Evolutionary conservation across 2,329 filamentous ascomycete genomes (phyloP), one percentile per base, ranked within the genome.

Genomic region (Amauroascus niger): DNA sequence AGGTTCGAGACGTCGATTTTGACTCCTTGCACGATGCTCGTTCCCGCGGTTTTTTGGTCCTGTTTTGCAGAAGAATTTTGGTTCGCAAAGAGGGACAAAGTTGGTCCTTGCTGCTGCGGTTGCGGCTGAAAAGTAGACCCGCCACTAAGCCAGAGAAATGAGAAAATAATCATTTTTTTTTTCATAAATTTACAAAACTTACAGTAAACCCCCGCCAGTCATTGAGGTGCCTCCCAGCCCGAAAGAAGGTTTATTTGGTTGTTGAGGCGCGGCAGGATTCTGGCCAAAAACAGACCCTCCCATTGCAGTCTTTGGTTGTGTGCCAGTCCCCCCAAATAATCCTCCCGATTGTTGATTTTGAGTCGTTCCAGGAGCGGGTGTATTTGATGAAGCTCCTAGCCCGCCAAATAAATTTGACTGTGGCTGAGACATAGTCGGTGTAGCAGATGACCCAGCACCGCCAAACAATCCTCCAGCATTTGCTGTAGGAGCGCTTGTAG

Each of bases 1-100:
- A 97, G 76, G 65, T 87, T 87, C 61, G 80, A 80, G 50, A 87
- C 71, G 68, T 93, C 87, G 62, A 95, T 86, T 63, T 86, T 84
- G 16, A 88, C 85, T 16, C 86, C 87, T 0, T 84, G 82, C 14
- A 83, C 77, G 13, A 72, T 67, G 2, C 64, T 67, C 3, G 60
- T 61, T 7, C 60, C 57, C 24, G 64, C 58, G 7, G 66, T 63
- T 59, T 62, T 68, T 56, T 67, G 65, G 57, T 66, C 67, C 20
- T 67, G 60, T 30, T 58, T 65, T 24, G 63, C 55, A 5, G 62
- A 55, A 16, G 64, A 58, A 32, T 58, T 63, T 48, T 69, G 62
- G 53, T 67, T 66, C 44, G 68, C 67, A 52, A 73, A 73, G 41
- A 69, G 63, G 52, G 61, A 69, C 20, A 73, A 60, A 1, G 68